phyloP scores from a whole-genome alignment of 441 rosid genomes.

The Pelargonium exstipulatum region DNA sequence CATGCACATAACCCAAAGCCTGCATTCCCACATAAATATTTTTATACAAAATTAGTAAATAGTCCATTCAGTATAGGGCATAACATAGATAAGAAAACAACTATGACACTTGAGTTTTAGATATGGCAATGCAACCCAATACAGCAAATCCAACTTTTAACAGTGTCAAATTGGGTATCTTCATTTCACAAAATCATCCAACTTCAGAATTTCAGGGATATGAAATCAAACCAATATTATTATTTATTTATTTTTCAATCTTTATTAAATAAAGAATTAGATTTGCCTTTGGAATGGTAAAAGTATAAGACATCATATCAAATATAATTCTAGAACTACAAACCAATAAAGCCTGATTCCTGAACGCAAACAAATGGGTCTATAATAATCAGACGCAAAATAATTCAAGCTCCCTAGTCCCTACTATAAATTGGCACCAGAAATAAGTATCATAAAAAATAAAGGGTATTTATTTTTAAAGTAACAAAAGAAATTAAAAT shows the following conservation, averaged over 20 bases:
- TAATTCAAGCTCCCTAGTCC: too few species aligned
- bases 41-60: neutral
- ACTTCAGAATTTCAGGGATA: neutral
- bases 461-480: too few species aligned
- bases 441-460: too few species aligned
- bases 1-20: conserved; percentile 93
- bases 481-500: too few species aligned
- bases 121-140: neutral
- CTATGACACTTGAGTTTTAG: neutral
- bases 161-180: neutral
- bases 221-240: neutral
- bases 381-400: too few species aligned
- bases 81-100: neutral
- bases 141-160: neutral
- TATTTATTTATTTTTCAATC: neutral
- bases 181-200: neutral
- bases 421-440: too few species aligned
- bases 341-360: neutral
- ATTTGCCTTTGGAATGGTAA: neutral
- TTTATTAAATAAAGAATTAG: neutral
- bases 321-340: neutral
- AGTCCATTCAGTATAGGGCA: neutral
- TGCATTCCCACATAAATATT: conserved; percentile 18
- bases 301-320: neutral
- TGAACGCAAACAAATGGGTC: neutral